A percentile compares a stretch with the other conserved stretches of the same genome.
Evolutionary conservation across 176 grass and related monocot species (phyloP).

Genomic region (Canna indica): DNA sequence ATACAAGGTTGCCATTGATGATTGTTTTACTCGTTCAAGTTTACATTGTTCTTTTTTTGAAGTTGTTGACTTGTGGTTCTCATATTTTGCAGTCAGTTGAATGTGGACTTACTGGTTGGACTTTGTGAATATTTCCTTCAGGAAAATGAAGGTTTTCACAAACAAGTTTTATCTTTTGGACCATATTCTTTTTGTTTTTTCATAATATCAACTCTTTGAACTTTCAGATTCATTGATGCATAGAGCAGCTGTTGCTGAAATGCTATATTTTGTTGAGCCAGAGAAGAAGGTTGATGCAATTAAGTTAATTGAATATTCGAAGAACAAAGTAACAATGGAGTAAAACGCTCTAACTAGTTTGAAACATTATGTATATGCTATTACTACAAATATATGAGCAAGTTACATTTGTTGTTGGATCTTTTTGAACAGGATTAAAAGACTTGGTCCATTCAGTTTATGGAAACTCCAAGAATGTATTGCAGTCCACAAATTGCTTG

Average conservation of each 20-base stretch:
- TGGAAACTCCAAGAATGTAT: slow-evolving; percentile 75
- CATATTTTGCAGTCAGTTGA: slow-evolving; percentile 49
- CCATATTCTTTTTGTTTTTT: background rate
- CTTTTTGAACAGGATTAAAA: slow-evolving; percentile 33
- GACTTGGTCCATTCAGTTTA: slow-evolving; percentile 45
- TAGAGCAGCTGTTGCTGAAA: slow-evolving; percentile 83
- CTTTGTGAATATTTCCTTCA: slow-evolving; percentile 65
- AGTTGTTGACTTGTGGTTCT: slow-evolving; percentile 5
- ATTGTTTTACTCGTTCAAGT: slow-evolving; percentile 12
- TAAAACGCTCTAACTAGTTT: slow-evolving; percentile 30
- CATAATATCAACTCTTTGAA: background rate
- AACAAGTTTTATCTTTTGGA: slow-evolving; percentile 1
- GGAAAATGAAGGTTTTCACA: slow-evolving; percentile 54
- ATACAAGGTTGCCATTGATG: slow-evolving; percentile 50
- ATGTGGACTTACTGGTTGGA: slow-evolving; percentile 65
- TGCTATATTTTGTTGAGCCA: slow-evolving; percentile 73
- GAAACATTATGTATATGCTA: background rate
- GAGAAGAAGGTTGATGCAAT: slow-evolving; percentile 75
- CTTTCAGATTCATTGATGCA: slow-evolving; percentile 63
- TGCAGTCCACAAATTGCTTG: slow-evolving; percentile 78
- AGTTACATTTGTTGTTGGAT: background rate
- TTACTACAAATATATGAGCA: background rate
- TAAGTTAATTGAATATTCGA: slow-evolving; percentile 91
- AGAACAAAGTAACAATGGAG: slow-evolving; percentile 53
- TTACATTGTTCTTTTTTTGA: background rate